Evolutionary conservation across 768 basidiomycete species (phyloP).

Genomic region (Serendipita sp.): DNA sequence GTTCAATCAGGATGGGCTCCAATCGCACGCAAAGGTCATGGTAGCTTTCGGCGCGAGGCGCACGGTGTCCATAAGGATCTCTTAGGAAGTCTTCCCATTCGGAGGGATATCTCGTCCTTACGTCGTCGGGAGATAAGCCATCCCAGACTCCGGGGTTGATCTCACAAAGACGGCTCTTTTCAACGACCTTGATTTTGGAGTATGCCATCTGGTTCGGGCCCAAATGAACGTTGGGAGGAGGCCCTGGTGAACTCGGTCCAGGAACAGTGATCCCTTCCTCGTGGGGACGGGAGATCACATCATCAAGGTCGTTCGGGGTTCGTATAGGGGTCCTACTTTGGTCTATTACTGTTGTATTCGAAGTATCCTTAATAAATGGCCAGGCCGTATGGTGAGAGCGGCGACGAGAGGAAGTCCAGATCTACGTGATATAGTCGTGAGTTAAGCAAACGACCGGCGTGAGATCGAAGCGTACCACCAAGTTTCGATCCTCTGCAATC

Average conservation of each 20-base stretch:
- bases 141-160: constrained; percentile 99
- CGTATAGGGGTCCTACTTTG: background rate
- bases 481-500: constrained; percentile 39
- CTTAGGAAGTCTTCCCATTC: constrained; percentile 88
- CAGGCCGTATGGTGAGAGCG: constrained; percentile 91
- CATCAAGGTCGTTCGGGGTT: background rate
- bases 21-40: constrained; percentile 87
- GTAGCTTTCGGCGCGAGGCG: constrained; percentile 90
- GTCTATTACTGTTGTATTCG: background rate
- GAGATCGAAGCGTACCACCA: constrained; percentile 37
- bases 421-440: constrained; percentile 29
- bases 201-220: background rate
- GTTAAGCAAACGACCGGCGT: background rate
- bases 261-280: background rate
- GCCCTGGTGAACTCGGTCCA: constrained; percentile 5
- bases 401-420: constrained; percentile 93
- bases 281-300: constrained; percentile 18
- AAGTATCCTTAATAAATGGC: constrained; percentile 44
- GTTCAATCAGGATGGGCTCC: constrained; percentile 84
- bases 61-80: constrained; percentile 86
- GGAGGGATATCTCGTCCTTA: constrained; percentile 75
- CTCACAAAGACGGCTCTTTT: constrained; percentile 94
- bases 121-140: constrained; percentile 80
- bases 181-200: constrained; percentile 61
- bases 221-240: constrained; percentile 13